phyloP scores from a whole-genome alignment of 306 rosid genomes.

The Malus domestica region ASM211411v1 NC_041795.1:36059501-36060000 shows the following conservation, averaged over 20 bases:
- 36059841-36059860: slow-evolving; percentile 16
- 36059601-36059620: slow-evolving; percentile 46
- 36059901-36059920: slow-evolving; percentile 22
- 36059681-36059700: slow-evolving; percentile 56
- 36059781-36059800: slow-evolving; percentile 20
- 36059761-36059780: slow-evolving; percentile 25
- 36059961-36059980: slow-evolving; percentile 27
- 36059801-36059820: slow-evolving; percentile 15
- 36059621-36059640: slow-evolving; percentile 36
- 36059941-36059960: slow-evolving; percentile 23
- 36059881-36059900: slow-evolving; percentile 17
- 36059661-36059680: slow-evolving; percentile 49
- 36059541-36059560: slow-evolving; percentile 21
- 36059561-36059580: slow-evolving; percentile 32
- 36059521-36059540: slow-evolving; percentile 29
- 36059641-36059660: slow-evolving; percentile 32
- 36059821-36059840: slow-evolving; percentile 15
- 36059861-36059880: slow-evolving; percentile 21
- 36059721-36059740: slow-evolving; percentile 37
- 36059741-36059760: slow-evolving; percentile 23
- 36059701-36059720: slow-evolving; percentile 50
- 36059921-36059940: slow-evolving; percentile 31
- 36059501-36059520: slow-evolving; percentile 21
- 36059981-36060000: slow-evolving; percentile 19
- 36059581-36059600: slow-evolving; percentile 46